Evolutionary conservation across 768 basidiomycete genomes (phyloP).

Genomic region (Amylocystis lapponica): DNA sequence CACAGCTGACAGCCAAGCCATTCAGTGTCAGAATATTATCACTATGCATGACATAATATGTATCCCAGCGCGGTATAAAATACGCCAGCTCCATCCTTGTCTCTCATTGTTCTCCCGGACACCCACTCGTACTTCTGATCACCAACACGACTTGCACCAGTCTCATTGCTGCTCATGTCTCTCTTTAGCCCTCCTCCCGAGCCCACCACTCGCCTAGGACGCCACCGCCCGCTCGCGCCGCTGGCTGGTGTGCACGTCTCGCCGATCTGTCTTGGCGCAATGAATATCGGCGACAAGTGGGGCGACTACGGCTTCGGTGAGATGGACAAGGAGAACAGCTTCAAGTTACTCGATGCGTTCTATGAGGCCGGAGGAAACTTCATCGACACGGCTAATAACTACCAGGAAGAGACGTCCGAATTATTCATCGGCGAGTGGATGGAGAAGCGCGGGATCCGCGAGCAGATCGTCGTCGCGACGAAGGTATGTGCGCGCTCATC

Average conservation of each 20-base stretch:
- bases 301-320: slow-evolving; percentile 19
- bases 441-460: slow-evolving; percentile 31
- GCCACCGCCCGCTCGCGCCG: slow-evolving; percentile 28
- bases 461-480: slow-evolving; percentile 40
- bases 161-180: too few species aligned
- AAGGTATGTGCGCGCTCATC: slow-evolving; percentile 20
- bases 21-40: too few species aligned
- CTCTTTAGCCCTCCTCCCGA: slow-evolving; percentile 4
- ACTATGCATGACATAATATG: too few species aligned
- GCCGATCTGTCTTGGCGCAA: slow-evolving; percentile 32
- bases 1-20: too few species aligned
- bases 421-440: slow-evolving; percentile 44
- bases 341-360: slow-evolving; percentile 21
- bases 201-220: slow-evolving; percentile 21
- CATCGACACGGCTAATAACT: slow-evolving; percentile 32
- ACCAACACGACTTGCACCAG: too few species aligned
- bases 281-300: slow-evolving; percentile 36
- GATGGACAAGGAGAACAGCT: slow-evolving; percentile 30
- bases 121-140: too few species aligned
- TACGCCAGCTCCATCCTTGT: too few species aligned
- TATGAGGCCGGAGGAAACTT: slow-evolving; percentile 30
- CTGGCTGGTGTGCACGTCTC: slow-evolving; percentile 33
- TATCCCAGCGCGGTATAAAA: too few species aligned
- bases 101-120: too few species aligned
- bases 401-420: slow-evolving; percentile 29